Evolutionary conservation across 345 rosid genomes (phyloP), one percentile per base, ranked within the genome.

Genomic region (Ricinus communis): DNA sequence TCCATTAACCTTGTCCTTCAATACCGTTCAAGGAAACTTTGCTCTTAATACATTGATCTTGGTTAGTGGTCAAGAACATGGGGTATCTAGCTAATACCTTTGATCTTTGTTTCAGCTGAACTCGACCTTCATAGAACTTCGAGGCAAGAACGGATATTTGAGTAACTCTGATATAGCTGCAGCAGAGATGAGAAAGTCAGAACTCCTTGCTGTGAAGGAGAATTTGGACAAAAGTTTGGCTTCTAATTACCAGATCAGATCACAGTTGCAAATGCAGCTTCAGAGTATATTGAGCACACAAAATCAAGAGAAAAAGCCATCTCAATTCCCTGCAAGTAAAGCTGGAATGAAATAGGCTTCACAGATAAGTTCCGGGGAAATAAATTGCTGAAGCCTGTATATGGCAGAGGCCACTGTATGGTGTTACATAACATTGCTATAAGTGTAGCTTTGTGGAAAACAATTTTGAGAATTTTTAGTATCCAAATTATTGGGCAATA

Each of bases 171-270:
- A 77, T 72, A 79, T 77, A 65, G 81, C 72, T 54, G 82, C 69
- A 47, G 88, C 82, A 47, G 88, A 85, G 76, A 68, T 46, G 63
- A 83, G 71, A 49, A 83, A 70, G 54, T 67, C 80, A 11, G 81
- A 75, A 73, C 80, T 83, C 31, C 0, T 75, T 3, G 76, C 76
- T n/a, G 19, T 56, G 40, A 85, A 77, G 72, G 78, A 75, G 66
- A 69, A 56, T 25, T 58, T 83, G 74, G 58, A 76, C 14, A 73
- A 60, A 50, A 55, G 41, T 19, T 49, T 83, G 69, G 80, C 71
- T 58, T 74, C 74, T 4, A 79, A 79, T 52, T 38, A 77, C 68
- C 76, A 73, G 53, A 30, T 58, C 8, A 81, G 77, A 77, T 75
- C 75, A 46, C 71, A 78, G 31, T 68, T 85, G 71, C 81, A 81